A percentile compares a stretch with the other conserved stretches of the same genome.
Conservation (phyloP, 108 stramenopile genomes). For the Pseudonitzschia multistriata region DNA sequence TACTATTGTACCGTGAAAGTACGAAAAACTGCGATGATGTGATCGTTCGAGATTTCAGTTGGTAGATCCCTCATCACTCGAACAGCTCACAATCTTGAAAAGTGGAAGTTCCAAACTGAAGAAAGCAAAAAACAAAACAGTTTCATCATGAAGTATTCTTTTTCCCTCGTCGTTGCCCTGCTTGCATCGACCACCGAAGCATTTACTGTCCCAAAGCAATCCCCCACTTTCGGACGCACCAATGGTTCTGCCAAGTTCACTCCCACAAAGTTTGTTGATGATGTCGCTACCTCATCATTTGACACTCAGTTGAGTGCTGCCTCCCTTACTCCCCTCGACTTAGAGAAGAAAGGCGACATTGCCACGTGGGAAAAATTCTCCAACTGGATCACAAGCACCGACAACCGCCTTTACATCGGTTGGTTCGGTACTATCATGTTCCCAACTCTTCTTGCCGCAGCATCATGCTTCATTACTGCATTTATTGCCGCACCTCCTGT, state of each 20-base stretch:
- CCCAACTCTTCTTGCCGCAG: constrained; percentile 32
- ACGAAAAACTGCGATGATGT: no score
- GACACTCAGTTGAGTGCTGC: constrained; percentile 20
- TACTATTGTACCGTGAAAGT: background rate
- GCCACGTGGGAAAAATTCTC: constrained; percentile 31
- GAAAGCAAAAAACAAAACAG: constrained; percentile 1
- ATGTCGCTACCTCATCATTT: background rate
- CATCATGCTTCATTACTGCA: constrained; percentile 31
- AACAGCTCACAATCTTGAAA: constrained; percentile 4
- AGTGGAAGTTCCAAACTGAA: background rate
- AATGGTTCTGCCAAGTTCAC: constrained; percentile 16
- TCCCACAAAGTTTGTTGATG: background rate
- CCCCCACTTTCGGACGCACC: constrained; percentile 12
- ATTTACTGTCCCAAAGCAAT: constrained; percentile 23
- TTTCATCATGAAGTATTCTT: constrained; percentile 29
- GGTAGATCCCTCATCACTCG: no score
- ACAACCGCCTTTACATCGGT: constrained; percentile 42
- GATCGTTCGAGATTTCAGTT: background rate
- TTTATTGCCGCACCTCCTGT: constrained; percentile 37
- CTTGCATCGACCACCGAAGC: constrained; percentile 24
- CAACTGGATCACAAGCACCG: constrained; percentile 43
- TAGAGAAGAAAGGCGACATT: constrained; percentile 14
- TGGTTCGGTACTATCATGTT: constrained; percentile 44
- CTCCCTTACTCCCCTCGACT: constrained; percentile 16
- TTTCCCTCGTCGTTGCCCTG: constrained; percentile 27